phyloP scores from a whole-genome alignment of 73 alveolate genomes.

The Blepharisma stoltei region DNA sequence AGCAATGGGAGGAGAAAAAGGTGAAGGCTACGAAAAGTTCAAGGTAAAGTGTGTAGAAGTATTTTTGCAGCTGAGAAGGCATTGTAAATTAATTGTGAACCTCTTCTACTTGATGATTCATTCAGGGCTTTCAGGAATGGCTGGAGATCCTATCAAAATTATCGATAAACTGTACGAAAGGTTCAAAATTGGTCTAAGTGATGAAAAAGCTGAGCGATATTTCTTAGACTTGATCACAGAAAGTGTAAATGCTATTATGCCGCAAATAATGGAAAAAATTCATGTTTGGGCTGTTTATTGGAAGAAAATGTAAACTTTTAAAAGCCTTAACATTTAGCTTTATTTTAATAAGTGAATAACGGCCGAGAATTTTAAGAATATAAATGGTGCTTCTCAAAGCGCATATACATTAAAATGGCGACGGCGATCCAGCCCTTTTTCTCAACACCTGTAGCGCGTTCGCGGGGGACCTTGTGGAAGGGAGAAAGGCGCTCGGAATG shows the following conservation, averaged over 20 bases:
- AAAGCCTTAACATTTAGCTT: too few relatives aligned
- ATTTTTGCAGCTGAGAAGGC: constrained; percentile 82
- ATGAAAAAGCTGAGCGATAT: constrained; percentile 85
- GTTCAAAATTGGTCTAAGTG: constrained; percentile 72
- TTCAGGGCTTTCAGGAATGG: constrained; percentile 81
- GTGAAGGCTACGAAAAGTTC: constrained; percentile 73
- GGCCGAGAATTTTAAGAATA: too few relatives aligned
- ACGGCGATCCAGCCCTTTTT: too few relatives aligned
- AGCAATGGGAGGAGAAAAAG: constrained; percentile 94
- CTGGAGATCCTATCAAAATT: constrained; percentile 65
- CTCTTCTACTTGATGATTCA: constrained; percentile 89
- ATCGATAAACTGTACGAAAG: constrained; percentile 78
- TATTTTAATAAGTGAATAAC: too few relatives aligned
- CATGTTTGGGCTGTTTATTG: constrained; percentile 95
- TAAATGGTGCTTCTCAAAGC: too few relatives aligned
- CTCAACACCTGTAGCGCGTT: too few relatives aligned
- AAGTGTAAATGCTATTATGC: constrained; percentile 89
- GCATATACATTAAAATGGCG: too few relatives aligned
- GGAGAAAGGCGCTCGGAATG: too few relatives aligned
- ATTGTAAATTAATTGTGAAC: constrained; percentile 86
- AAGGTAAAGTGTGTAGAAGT: constrained; percentile 90
- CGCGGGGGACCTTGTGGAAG: too few relatives aligned
- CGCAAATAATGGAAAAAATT: constrained; percentile 87
- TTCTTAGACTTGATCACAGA: constrained; percentile 75
- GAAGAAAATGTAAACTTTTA: constrained; percentile 52